These are phyloP conservation scores for Thelonectria discophora DNA, from an alignment of 2,329 filamentous ascomycete genomes.

Conservation along the genomic window DNA sequence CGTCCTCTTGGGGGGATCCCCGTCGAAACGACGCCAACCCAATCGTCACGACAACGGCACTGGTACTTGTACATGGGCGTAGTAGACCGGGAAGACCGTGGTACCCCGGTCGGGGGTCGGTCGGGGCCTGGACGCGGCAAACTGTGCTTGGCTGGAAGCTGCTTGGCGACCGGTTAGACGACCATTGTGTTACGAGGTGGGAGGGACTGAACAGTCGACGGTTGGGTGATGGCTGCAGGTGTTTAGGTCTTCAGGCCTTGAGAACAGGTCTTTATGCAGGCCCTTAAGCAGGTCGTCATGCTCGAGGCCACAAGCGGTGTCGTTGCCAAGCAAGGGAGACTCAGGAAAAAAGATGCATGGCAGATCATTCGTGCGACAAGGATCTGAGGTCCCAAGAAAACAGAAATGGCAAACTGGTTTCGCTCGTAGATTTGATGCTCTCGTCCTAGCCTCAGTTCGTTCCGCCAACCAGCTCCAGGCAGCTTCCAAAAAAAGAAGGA, in stretches of 20 bases:
- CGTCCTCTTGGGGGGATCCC: background rate
- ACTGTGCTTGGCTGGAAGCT: background rate
- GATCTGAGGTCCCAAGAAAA: background rate
- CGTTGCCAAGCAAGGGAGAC: conserved; percentile 12
- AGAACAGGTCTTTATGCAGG: background rate
- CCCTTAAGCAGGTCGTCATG: background rate
- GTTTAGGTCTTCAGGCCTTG: background rate
- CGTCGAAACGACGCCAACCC: conserved; percentile 34
- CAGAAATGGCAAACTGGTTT: background rate
- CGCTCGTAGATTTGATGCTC: background rate
- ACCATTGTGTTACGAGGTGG: background rate
- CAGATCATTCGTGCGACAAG: conserved; percentile 36
- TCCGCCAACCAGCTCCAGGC: background rate
- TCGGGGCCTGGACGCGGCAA: conserved; percentile 1
- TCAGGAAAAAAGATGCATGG: conserved; percentile 15
- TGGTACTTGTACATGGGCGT: too few relatives aligned
- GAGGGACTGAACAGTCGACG: background rate
- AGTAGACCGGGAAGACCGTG: background rate
- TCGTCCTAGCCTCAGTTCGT: background rate
- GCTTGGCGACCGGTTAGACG: conserved; percentile 4
- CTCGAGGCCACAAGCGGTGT: conserved; percentile 26
- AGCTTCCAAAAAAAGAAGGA: conserved; percentile 18
- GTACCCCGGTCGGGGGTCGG: conserved; percentile 8
- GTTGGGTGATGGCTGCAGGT: conserved; percentile 2
- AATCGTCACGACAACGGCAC: conserved; percentile 42